These are phyloP conservation scores for Erythrobasidium yunnanense DNA, from an alignment of 768 basidiomycete genomes.

Conservation along the genomic window DNA sequence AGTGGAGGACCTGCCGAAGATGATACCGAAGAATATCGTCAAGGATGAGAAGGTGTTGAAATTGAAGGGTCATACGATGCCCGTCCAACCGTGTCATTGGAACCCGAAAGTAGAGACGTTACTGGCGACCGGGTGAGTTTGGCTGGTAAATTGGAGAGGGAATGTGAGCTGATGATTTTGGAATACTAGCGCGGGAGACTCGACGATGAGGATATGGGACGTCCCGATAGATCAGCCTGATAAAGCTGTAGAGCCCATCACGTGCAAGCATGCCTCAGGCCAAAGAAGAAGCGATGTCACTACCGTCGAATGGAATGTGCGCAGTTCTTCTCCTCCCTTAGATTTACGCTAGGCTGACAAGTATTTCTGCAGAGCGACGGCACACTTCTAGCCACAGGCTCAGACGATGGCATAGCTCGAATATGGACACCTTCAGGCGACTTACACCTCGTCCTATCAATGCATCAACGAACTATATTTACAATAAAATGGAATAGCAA, in stretches of 20 bases:
- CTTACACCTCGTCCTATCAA: constrained; percentile 35
- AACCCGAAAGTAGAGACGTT: constrained; percentile 34
- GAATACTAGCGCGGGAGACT: constrained; percentile 25
- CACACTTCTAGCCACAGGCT: constrained; percentile 37
- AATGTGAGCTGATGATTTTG: background rate
- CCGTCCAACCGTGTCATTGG: constrained; percentile 36
- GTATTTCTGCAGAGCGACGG: constrained; percentile 26
- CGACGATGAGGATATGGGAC: constrained; percentile 38
- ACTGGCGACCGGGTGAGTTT: constrained; percentile 33
- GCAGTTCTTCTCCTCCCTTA: constrained; percentile 12
- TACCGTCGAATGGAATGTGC: constrained; percentile 36
- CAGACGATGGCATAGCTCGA: constrained; percentile 39
- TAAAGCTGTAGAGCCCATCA: constrained; percentile 21
- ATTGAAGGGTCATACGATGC: constrained; percentile 31
- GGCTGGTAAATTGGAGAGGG: background rate
- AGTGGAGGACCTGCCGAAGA: background rate
- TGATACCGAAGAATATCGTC: background rate
- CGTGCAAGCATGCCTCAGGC: constrained; percentile 34
- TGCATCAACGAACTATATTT: constrained; percentile 31
- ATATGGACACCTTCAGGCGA: constrained; percentile 39
- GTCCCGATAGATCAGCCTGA: constrained; percentile 23
- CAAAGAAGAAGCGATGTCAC: constrained; percentile 31
- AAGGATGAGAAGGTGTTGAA: constrained; percentile 22
- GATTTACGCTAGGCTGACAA: background rate
- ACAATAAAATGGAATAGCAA: constrained; percentile 32